Evolutionary conservation across 208 protist genomes (phyloP).

Genomic region (Acanthamoeba culbertsoni): DNA sequence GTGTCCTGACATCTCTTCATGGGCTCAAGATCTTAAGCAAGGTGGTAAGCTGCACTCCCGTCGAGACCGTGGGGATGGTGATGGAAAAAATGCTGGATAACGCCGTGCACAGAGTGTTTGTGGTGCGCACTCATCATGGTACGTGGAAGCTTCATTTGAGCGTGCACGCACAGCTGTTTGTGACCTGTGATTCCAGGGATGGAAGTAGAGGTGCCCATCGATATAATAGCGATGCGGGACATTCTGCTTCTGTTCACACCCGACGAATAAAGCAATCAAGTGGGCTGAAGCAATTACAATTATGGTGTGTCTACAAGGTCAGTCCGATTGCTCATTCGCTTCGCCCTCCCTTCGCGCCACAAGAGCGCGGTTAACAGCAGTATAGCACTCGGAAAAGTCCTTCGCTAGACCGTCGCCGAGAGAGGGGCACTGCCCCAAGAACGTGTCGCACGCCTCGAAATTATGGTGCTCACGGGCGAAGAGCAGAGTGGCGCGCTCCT

Average conservation of each 20-base stretch:
- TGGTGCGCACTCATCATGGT: not conserved
- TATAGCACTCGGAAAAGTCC: not conserved
- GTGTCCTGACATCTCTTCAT: not conserved
- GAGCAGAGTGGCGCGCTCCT: not conserved
- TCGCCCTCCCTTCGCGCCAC: too few relatives aligned
- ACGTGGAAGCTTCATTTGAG: not conserved
- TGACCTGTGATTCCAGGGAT: not conserved
- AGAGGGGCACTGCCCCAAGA: not conserved
- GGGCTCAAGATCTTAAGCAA: not conserved
- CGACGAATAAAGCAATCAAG: not conserved
- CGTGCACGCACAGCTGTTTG: not conserved
- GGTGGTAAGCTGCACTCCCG: not conserved
- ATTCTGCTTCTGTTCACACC: not conserved
- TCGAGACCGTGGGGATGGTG: not conserved
- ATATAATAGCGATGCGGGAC: not conserved
- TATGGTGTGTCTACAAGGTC: too few relatives aligned
- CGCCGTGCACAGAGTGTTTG: not conserved
- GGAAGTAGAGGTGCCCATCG: not conserved
- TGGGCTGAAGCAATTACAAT: not conserved
- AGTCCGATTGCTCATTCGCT: too few relatives aligned
- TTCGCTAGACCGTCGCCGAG: not conserved
- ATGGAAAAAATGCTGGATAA: constrained; percentile 18
- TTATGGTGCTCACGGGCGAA: not conserved
- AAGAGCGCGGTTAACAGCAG: not conserved
- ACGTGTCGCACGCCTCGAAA: not conserved